phyloP scores from a whole-genome alignment of 1,139 yeast genomes.

The Yamadazyma oceani region DNA sequence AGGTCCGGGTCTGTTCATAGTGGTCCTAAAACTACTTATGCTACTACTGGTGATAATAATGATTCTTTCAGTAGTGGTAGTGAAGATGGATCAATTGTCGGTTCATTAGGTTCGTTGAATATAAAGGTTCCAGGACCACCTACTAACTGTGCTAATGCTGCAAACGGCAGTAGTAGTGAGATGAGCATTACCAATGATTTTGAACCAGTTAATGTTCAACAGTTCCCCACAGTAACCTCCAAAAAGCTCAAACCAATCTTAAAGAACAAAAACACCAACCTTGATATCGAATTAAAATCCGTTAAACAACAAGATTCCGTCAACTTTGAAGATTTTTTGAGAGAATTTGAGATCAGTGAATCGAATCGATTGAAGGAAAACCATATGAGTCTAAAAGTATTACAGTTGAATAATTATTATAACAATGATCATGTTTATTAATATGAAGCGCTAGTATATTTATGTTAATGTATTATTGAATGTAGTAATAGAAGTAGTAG shows the following conservation, averaged over 20 bases:
- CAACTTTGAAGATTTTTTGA: slow-evolving; percentile 14
- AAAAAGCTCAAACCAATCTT: slow-evolving; percentile 13
- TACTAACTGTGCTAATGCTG: no score
- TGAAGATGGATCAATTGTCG: no score
- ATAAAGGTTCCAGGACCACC: no score
- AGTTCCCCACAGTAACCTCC: neutral
- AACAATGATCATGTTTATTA: neutral
- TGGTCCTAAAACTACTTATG: no score
- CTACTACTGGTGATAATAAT: no score
- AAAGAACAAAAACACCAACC: slow-evolving; percentile 15
- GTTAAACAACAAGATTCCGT: slow-evolving; percentile 11
- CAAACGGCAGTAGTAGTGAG: no score
- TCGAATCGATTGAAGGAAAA: slow-evolving; percentile 1
- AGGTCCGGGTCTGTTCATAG: no score
- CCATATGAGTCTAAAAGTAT: neutral
- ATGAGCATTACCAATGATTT: no score
- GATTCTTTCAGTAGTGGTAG: no score
- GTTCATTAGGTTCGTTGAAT: no score
- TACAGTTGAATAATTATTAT: slow-evolving; percentile 2
- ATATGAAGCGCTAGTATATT: neutral
- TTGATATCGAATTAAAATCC: slow-evolving; percentile 8
- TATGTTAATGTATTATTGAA: neutral
- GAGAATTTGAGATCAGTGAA: slow-evolving; percentile 9
- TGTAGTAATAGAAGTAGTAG: no score
- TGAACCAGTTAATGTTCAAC: no score